A percentile compares a stretch with the other conserved stretches of the same genome.
Conservation (phyloP, 192 early-diverging fungal species). For the Kappamyces sp. region DNA sequence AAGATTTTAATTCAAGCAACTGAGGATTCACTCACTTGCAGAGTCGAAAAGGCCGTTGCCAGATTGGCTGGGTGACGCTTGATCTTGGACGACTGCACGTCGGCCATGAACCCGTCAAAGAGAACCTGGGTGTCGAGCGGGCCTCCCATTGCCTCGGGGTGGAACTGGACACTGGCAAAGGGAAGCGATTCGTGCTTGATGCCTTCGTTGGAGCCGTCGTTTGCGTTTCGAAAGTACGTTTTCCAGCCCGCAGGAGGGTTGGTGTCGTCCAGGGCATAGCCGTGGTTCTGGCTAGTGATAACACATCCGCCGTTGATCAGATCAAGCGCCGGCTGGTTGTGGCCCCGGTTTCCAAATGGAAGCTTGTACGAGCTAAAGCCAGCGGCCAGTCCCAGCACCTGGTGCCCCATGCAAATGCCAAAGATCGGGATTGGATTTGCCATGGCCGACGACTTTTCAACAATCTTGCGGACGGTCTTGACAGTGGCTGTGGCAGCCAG, state of each 20-base stretch:
- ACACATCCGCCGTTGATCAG: constrained; percentile 70
- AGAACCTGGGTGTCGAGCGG: constrained; percentile 88
- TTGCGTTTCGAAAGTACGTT: constrained; percentile 88
- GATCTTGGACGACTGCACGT: constrained; percentile 38
- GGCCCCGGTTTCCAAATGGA: constrained; percentile 90
- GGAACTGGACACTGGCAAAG: constrained; percentile 86
- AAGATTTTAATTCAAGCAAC: too few relatives aligned
- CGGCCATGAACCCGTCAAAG: constrained; percentile 72
- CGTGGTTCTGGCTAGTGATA: constrained; percentile 96
- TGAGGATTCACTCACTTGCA: too few relatives aligned
- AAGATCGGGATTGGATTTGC: constrained; percentile 76
- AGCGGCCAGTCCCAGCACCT: constrained; percentile 84
- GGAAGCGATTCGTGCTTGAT: constrained; percentile 69
- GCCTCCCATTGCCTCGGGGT: constrained; percentile 91
- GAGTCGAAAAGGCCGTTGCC: too few relatives aligned
- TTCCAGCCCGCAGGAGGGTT: constrained; percentile 68
- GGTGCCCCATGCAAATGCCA: constrained; percentile 97
- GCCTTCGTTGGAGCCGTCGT: constrained; percentile 93
- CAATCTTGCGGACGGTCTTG: constrained; percentile 58
- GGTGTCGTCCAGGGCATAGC: constrained; percentile 72
- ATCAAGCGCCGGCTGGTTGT: constrained; percentile 89
- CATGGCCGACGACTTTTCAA: constrained; percentile 23
- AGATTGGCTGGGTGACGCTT: too few relatives aligned
- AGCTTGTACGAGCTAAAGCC: constrained; percentile 82
- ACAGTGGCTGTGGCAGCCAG: constrained; percentile 60